These are phyloP conservation scores for Pythium phragmitis DNA, from an alignment of 352 stramenopile genomes.

Conservation along the genomic window DNA sequence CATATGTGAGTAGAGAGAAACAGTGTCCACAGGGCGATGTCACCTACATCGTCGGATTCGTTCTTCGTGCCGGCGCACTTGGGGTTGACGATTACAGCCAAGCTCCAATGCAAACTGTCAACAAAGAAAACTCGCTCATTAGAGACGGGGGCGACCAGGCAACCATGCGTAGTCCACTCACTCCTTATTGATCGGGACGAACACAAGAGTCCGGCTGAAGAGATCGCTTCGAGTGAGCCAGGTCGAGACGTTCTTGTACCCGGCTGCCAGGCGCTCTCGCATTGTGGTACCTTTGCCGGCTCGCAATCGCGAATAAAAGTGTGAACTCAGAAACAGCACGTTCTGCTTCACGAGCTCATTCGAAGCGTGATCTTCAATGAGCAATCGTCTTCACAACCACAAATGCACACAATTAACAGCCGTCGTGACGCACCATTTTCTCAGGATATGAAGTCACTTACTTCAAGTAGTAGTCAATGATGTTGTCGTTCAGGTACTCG, in stretches of 20 bases:
- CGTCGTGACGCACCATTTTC: neutral
- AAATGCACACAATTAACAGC: neutral
- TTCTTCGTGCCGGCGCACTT: slow-evolving; percentile 32
- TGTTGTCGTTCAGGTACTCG: slow-evolving; percentile 91
- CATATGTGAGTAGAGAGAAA: neutral
- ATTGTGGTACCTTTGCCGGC: slow-evolving; percentile 38
- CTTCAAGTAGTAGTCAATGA: slow-evolving; percentile 93
- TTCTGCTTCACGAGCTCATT: slow-evolving; percentile 56
- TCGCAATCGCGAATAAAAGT: slow-evolving; percentile 72
- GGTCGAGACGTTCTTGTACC: slow-evolving; percentile 77
- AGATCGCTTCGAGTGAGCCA: slow-evolving; percentile 68
- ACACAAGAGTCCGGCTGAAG: slow-evolving; percentile 74
- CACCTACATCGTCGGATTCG: slow-evolving; percentile 33
- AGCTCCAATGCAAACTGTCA: slow-evolving; percentile 76
- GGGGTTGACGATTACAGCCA: slow-evolving; percentile 79
- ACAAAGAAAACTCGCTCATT: neutral
- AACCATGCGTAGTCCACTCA: slow-evolving; percentile 27
- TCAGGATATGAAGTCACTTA: slow-evolving; percentile 27
- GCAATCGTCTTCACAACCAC: slow-evolving; percentile 39
- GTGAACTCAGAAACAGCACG: slow-evolving; percentile 74
- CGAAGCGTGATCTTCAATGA: slow-evolving; percentile 46
- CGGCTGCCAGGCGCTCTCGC: slow-evolving; percentile 43
- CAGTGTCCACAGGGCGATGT: neutral
- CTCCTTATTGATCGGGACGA: slow-evolving; percentile 89
- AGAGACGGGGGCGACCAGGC: neutral